Conservation (phyloP, 176 grass and related monocot species). For the Phoenix dactylifera region DNA sequence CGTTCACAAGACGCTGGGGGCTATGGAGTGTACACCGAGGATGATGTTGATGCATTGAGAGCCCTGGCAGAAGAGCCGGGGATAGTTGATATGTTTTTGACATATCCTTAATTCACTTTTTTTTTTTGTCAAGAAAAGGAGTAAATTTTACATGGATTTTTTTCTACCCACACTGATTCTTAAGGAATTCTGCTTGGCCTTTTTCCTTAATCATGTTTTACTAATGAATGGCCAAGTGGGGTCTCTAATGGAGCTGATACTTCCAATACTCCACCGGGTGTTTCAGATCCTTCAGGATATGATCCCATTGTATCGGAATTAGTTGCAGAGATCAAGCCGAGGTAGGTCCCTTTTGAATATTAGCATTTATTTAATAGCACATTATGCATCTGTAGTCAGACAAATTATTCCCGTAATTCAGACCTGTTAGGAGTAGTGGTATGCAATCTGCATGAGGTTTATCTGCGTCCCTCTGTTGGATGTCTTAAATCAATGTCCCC, state of each 20-base stretch:
- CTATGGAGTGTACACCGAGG: constrained; percentile 44
- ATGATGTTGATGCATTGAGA: constrained; percentile 77
- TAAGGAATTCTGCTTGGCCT: neutral
- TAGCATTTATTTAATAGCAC: too few relatives aligned
- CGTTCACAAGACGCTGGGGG: constrained; percentile 28
- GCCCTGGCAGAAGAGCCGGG: constrained; percentile 63
- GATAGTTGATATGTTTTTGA: constrained; percentile 79
- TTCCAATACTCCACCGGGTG: constrained; percentile 34
- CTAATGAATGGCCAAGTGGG: constrained; percentile 90
- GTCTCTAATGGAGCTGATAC: constrained; percentile 48
- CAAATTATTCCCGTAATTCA: neutral
- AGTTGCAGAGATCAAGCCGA: constrained; percentile 73
- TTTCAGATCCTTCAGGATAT: constrained; percentile 47
- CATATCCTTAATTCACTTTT: constrained; percentile 57
- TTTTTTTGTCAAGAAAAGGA: too few relatives aligned
- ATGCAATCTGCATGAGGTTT: too few relatives aligned
- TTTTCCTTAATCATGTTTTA: constrained; percentile 50
- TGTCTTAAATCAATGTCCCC: too few relatives aligned
- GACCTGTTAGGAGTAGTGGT: neutral
- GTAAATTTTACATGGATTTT: too few relatives aligned
- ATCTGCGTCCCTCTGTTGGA: too few relatives aligned
- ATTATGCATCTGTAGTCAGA: neutral
- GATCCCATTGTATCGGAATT: constrained; percentile 57
- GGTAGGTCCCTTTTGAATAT: constrained; percentile 22
- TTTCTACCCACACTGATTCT: neutral